Conservation (phyloP, 2,329 filamentous ascomycete species). For the Madurella fahalii region DNA sequence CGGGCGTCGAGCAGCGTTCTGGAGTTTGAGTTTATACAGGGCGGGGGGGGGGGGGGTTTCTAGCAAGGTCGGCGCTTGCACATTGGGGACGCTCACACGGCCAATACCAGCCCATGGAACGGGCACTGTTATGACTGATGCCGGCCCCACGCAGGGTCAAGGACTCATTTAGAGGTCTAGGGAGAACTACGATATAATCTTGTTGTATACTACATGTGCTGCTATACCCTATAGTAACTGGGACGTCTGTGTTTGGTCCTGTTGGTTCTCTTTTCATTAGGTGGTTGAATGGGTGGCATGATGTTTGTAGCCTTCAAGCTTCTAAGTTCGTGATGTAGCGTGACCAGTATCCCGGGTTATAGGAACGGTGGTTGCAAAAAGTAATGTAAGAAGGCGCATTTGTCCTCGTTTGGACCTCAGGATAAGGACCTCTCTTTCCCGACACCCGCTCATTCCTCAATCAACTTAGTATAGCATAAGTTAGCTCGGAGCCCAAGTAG, state of each 20-base stretch:
- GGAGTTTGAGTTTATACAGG: conserved; percentile 4
- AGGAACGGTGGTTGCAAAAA: no score
- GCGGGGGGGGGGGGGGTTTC: not conserved
- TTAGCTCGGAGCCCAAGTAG: no score
- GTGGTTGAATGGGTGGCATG: not conserved
- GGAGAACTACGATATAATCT: not conserved
- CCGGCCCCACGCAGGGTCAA: not conserved
- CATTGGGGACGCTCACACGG: not conserved
- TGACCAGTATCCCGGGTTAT: no score
- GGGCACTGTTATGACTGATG: conserved; percentile 6
- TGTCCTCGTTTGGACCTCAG: no score
- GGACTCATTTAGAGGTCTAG: not conserved
- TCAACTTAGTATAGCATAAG: no score
- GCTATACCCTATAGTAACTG: conserved; percentile 2
- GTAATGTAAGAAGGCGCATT: no score
- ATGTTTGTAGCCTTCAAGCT: no score
- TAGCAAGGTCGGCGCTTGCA: not conserved
- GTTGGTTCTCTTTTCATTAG: not conserved
- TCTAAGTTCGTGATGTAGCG: no score
- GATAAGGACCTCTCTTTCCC: no score
- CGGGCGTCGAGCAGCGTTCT: not conserved
- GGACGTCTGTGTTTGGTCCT: not conserved
- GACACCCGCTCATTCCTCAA: no score
- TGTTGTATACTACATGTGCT: conserved; percentile 11
- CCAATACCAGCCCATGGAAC: conserved; percentile 1